These are phyloP conservation scores for Pseudohyphozyma bogoriensis DNA, from an alignment of 768 basidiomycete genomes.

Conservation along the genomic window DNA sequence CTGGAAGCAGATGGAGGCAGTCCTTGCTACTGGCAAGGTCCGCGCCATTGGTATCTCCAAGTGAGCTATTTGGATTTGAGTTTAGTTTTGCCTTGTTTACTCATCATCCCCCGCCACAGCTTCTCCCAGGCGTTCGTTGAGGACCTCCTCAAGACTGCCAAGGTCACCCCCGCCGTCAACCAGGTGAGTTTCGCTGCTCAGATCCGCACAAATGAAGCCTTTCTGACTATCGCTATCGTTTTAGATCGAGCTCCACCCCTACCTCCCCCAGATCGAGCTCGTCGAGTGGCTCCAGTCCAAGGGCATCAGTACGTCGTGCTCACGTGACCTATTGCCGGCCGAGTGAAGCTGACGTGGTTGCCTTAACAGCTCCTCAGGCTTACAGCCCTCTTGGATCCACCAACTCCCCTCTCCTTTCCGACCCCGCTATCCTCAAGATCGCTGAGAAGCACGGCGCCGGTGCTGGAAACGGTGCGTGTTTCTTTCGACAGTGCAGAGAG, in stretches of 20 bases:
- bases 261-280: slow-evolving; percentile 54
- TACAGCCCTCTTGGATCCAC: slow-evolving; percentile 60
- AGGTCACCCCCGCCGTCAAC: slow-evolving; percentile 56
- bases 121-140: slow-evolving; percentile 57
- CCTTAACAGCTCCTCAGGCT: slow-evolving; percentile 50
- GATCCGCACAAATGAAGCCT: slow-evolving; percentile 47
- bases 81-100: slow-evolving; percentile 2
- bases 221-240: neutral
- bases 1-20: slow-evolving; percentile 45
- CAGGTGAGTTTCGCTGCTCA: slow-evolving; percentile 45
- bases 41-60: slow-evolving; percentile 56
- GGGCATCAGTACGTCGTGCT: slow-evolving; percentile 58
- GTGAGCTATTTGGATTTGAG: neutral
- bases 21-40: slow-evolving; percentile 51
- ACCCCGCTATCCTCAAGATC: slow-evolving; percentile 52
- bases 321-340: too few relatives aligned
- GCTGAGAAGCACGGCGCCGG: slow-evolving; percentile 53
- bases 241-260: slow-evolving; percentile 54
- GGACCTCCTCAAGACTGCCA: slow-evolving; percentile 49
- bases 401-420: slow-evolving; percentile 44
- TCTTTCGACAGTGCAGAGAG: too few relatives aligned
- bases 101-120: slow-evolving; percentile 45
- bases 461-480: too few relatives aligned
- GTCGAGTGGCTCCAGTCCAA: slow-evolving; percentile 48
- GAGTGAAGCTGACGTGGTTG: too few relatives aligned